These are phyloP conservation scores for Styphnolobium japonicum DNA, from an alignment of 306 rosid genomes.

Conservation along the genomic window DNA sequence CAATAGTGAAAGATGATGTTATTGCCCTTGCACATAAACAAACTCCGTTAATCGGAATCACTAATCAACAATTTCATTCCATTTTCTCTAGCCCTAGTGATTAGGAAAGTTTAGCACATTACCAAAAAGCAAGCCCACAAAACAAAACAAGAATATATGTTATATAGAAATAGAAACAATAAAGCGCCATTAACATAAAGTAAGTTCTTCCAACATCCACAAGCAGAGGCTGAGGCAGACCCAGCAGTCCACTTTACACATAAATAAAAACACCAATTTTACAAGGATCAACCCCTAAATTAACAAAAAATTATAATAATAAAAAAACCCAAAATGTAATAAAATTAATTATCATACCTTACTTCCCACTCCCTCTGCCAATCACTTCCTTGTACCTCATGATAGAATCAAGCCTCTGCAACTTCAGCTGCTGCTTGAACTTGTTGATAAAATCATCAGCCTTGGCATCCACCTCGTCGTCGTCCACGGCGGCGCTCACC, in stretches of 20 bases:
- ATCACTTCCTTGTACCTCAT: conserved; percentile 58
- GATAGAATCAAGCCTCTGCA: conserved; percentile 79
- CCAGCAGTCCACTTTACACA: conserved; percentile 19
- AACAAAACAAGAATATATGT: neutral
- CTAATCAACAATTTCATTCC: conserved; percentile 9
- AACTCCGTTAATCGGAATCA: neutral
- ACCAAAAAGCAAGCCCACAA: neutral
- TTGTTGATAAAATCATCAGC: conserved; percentile 87
- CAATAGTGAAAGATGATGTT: neutral
- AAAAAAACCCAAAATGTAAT: neutral
- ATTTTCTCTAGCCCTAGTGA: neutral
- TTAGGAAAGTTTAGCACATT: neutral
- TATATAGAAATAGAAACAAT: conserved; percentile 14
- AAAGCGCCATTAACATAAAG: conserved; percentile 18
- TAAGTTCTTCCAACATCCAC: conserved; percentile 24
- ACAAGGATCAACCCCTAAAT: conserved; percentile 19
- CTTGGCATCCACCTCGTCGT: conserved; percentile 69
- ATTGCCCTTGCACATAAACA: neutral
- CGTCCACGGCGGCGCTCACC: conserved; percentile 26
- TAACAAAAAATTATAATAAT: conserved; percentile 12
- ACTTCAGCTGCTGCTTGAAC: conserved; percentile 75
- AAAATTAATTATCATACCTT: neutral
- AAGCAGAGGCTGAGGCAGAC: neutral
- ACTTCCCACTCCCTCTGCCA: conserved; percentile 40
- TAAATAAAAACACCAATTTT: conserved; percentile 11